These are phyloP conservation scores for Isabelozyma heimii DNA, from an alignment of 805 yeast species.

Conservation along the genomic window DNA sequence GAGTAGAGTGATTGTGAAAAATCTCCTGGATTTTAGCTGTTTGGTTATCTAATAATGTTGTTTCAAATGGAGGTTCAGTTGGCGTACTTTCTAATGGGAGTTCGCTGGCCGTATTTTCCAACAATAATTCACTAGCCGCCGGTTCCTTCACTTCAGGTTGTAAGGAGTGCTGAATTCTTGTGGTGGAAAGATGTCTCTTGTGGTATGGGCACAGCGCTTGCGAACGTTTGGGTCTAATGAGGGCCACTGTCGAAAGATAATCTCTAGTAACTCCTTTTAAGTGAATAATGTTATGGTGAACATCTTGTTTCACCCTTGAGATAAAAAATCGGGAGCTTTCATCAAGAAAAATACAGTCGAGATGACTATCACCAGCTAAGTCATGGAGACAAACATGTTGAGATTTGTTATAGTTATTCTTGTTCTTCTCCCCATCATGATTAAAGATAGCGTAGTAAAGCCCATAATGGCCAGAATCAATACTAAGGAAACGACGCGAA, in stretches of 20 bases:
- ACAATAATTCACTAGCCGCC: background rate
- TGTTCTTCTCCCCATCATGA: constrained; percentile 24
- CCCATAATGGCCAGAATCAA: constrained; percentile 43
- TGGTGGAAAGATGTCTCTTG: background rate
- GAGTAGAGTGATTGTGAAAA: constrained; percentile 10
- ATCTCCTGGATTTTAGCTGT: constrained; percentile 13
- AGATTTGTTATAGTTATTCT: background rate
- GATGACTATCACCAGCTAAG: background rate
- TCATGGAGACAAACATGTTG: background rate
- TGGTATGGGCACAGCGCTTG: background rate
- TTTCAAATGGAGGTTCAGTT: constrained; percentile 13
- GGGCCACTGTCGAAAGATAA: constrained; percentile 18
- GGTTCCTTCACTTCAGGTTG: background rate
- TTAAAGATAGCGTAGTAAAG: constrained; percentile 38
- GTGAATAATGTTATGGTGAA: constrained; percentile 21
- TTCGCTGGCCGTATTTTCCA: background rate
- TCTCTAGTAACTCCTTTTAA: constrained; percentile 19
- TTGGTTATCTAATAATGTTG: constrained; percentile 17
- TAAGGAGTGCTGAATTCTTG: background rate
- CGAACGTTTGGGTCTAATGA: constrained; percentile 6
- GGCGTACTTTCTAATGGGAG: background rate
- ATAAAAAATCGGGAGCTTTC: constrained; percentile 21
- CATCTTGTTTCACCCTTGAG: constrained; percentile 27
- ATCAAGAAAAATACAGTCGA: background rate
- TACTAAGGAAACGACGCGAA: constrained; percentile 18